Evolutionary conservation across 2,329 filamentous ascomycete genomes (phyloP).

Genomic region (Ascochyta lentis): DNA sequence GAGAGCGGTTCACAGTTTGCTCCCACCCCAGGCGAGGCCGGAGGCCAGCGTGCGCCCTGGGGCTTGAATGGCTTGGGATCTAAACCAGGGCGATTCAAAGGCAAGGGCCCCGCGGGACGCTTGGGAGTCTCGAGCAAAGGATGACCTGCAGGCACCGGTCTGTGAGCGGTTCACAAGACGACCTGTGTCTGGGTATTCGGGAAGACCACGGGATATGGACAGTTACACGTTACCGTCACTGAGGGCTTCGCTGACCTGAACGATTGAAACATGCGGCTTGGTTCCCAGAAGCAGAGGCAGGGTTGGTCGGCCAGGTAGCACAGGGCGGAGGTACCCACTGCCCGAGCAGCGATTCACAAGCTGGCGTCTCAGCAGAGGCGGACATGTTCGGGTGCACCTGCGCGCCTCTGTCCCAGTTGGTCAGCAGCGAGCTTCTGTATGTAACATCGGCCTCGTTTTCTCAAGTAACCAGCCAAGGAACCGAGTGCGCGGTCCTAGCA

Average conservation of each 20-base stretch:
- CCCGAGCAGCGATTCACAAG: conserved; percentile 26
- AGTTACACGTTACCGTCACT: conserved; percentile 46
- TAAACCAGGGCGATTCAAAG: conserved; percentile 44
- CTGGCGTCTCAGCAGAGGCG: conserved; percentile 41
- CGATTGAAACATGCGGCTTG: conserved; percentile 46
- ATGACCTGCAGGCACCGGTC: conserved; percentile 47
- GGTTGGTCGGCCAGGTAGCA: conserved; percentile 39
- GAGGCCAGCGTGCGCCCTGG: conserved; percentile 37
- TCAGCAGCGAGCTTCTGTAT: conserved; percentile 37
- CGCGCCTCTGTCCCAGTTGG: conserved; percentile 26
- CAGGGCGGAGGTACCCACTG: conserved; percentile 36
- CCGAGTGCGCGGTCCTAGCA: conserved; percentile 38
- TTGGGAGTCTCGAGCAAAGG: conserved; percentile 47
- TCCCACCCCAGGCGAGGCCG: conserved; percentile 35
- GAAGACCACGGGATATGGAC: conserved; percentile 34
- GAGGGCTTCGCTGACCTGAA: conserved; percentile 37
- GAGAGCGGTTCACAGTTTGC: conserved; percentile 49
- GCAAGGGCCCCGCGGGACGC: conserved; percentile 48
- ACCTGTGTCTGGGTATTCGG: conserved; percentile 43
- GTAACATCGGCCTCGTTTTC: conserved; percentile 48
- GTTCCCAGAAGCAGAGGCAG: conserved; percentile 28
- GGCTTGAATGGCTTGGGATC: conserved; percentile 37
- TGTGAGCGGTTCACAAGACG: conserved; percentile 39
- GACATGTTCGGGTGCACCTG: conserved; percentile 45
- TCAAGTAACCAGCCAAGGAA: conserved; percentile 38